Percentiles rank a stretch among this genome's conserved stretches.
Conservation (phyloP, 148 eudicot genomes). For the Arctostaphylos glauca region DNA sequence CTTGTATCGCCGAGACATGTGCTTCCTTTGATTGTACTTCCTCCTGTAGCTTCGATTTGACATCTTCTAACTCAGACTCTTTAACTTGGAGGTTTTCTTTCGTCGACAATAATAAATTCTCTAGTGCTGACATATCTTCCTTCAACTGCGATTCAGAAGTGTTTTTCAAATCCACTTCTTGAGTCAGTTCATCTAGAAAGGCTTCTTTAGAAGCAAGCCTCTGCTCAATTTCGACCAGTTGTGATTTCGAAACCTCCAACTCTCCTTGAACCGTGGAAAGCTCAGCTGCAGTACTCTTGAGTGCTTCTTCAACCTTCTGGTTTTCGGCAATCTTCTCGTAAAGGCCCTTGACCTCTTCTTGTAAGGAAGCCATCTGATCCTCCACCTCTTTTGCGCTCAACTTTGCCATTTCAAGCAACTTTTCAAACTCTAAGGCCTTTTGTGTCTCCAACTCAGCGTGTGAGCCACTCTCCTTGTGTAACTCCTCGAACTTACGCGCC, state of each 20-base stretch:
- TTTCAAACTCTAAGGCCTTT: constrained; percentile 52
- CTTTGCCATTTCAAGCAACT: constrained; percentile 48
- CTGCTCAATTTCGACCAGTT: constrained; percentile 32
- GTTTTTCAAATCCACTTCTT: constrained; percentile 52
- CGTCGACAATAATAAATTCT: constrained; percentile 32
- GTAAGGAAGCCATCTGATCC: constrained; percentile 46
- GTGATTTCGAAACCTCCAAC: constrained; percentile 41
- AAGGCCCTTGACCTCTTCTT: constrained; percentile 49
- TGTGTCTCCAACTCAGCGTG: constrained; percentile 54
- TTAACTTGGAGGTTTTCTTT: constrained; percentile 47
- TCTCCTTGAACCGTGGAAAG: constrained; percentile 40
- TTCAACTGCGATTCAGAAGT: constrained; percentile 49
- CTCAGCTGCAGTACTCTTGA: constrained; percentile 38
- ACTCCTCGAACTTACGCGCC: constrained; percentile 52
- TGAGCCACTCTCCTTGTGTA: constrained; percentile 55
- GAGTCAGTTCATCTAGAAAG: constrained; percentile 31
- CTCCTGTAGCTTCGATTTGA: constrained; percentile 43
- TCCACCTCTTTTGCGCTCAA: constrained; percentile 52
- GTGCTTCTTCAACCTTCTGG: constrained; percentile 53
- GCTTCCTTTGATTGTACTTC: constrained; percentile 40
- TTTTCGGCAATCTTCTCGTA: constrained; percentile 54
- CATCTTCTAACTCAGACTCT: constrained; percentile 43
- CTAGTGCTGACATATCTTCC: constrained; percentile 40
- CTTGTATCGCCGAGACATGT: constrained; percentile 26
- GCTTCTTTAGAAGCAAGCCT: constrained; percentile 41